Base-by-base conservation (phyloP, 2,329 filamentous ascomycete genomes). In the Reticulascus tulasneorum region DNA sequence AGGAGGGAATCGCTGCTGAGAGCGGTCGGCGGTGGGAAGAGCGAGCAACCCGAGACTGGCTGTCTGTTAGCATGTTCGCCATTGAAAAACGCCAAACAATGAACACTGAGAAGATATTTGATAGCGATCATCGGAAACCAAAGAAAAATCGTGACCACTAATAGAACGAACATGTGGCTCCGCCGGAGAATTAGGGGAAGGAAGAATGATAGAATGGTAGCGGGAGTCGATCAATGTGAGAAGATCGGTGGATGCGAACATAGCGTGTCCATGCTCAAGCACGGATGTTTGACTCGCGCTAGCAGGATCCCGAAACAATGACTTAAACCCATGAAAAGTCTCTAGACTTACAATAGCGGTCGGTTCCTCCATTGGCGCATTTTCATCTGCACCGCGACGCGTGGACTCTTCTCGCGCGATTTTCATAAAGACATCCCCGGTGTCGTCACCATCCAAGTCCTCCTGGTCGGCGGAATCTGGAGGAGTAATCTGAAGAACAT, bases 371-470 rank as follows among this genome's bases (percentile, higher is more conserved):
- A 45, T 42, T 36, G 44, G 46, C 18, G 53, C 48, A 26, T 56
- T 58, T 7, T 60, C 58, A 27, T 65, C 61, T 8, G 50, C 42
- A 13, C 52, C 49, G 33, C 62, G 66, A 30, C 60, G 64, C 12
- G 55, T 49, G 11, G 66, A 47, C 43, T 78, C 74, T 40, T 79
- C 73, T 9, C 69, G 63, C 10, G 76, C 75, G 40, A 80, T 79
- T 35, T 64, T 71, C 41, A 80, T 66, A 45, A 79, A 80, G 25
- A 79, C 60, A 44, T 80, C 76, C 24, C 72, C 73, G 4, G 67
- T 44, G 7, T 41, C 73, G 45, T 77, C 75, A n/a, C n/a, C n/a
- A 35, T 79, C 75, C 26, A 57, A 60, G 33, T 72, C 66, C 10
- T 24, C 52, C 9, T 48, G 38, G 50, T 53, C 29, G 11, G 57